A percentile compares a stretch with the other conserved stretches of the same genome.
These are phyloP conservation scores for Marasmius tenuissimus DNA, from an alignment of 1,284 basidiomycete genomes.

Conservation along the genomic window DNA sequence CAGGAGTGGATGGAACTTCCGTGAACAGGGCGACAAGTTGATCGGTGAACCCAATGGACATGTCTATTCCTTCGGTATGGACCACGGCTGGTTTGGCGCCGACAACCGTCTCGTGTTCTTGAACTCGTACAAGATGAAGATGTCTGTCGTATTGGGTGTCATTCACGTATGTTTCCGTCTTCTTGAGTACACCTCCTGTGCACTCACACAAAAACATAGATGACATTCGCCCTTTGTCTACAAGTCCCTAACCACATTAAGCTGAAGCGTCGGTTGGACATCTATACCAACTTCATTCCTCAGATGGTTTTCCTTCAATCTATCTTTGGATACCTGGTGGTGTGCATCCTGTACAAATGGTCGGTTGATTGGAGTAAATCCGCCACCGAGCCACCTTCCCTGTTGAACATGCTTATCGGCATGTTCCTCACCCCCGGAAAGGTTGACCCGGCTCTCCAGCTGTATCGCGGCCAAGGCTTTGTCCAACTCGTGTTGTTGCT, in stretches of 20 bases:
- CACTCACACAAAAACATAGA: slow-evolving; percentile 48
- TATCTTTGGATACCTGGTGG: slow-evolving; percentile 95
- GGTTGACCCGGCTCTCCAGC: slow-evolving; percentile 67
- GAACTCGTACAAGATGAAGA: slow-evolving; percentile 99
- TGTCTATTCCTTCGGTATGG: slow-evolving; percentile 91
- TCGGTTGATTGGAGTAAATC: slow-evolving; percentile 85
- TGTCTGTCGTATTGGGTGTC: slow-evolving; percentile 97
- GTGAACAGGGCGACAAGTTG: slow-evolving; percentile 38
- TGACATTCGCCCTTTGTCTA: slow-evolving; percentile 96
- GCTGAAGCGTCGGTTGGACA: slow-evolving; percentile 85
- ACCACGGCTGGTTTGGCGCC: slow-evolving; percentile 94
- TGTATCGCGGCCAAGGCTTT: slow-evolving; percentile 88
- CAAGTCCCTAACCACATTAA: slow-evolving; percentile 95
- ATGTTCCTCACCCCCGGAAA: slow-evolving; percentile 92
- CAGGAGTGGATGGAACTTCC: slow-evolving; percentile 89
- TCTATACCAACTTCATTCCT: slow-evolving; percentile 94
- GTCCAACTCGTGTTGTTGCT: slow-evolving; percentile 84
- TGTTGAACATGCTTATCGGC: slow-evolving; percentile 93
- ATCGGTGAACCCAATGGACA: slow-evolving; percentile 60
- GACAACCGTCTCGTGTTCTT: slow-evolving; percentile 94
- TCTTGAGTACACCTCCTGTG: slow-evolving; percentile 11
- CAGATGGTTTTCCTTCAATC: slow-evolving; percentile 97
- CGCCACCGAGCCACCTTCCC: slow-evolving; percentile 76
- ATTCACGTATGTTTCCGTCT: slow-evolving; percentile 73
- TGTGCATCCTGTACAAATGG: slow-evolving; percentile 99